Base-by-base conservation (phyloP, 805 yeast genomes). In the Barnettozyma botsteinii region DNA sequence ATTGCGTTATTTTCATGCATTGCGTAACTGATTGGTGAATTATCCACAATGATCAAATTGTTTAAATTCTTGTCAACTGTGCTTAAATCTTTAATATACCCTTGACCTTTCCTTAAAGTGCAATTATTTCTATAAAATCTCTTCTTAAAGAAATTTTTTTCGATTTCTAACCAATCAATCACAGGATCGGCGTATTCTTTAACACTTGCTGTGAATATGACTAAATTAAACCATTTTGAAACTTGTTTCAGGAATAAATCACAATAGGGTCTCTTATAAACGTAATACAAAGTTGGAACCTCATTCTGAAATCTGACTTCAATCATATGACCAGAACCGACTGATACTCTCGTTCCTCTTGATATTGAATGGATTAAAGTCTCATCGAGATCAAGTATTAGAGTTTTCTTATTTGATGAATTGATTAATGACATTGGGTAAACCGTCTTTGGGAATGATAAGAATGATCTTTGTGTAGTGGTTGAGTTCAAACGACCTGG, bases 101-200 rank as follows among this genome's bases (percentile, higher is more conserved):
- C 96, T 18, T 79, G 82, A 0, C 94, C 94, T 47, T 74, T 77
- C 38, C 85, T 66, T 45, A 79, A 69, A 1, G 81, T 79, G 60
- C 98, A 91, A 56, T 87, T 81, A 50, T 73, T 73, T 52, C 98
- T 70, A 60, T 91, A 91, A 47, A 71, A 78, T 37, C 98, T 66
- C 42, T 71, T 72, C 33, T 66, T 53, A 64, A 77, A 79, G 64
- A 59, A 69, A 53, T 62, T 55, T 52, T 68, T 44, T 50, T 81
- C 85, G 52, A 73, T 70, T 59, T 91, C 98, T 17, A 91, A 67
- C 79, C 89, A 85, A 61, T 91, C 91, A 38, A 93, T 85, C 37
- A 93, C 94, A 0, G 98, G 98, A 55, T 93, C 98, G 0, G 98
- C 98, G 55, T 93, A 93, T 57, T 87, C 96, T 59, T 80, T 77